These are phyloP conservation scores for Symbiodinium pilosum DNA, from an alignment of 73 alveolate species.

Conservation along the genomic window DNA sequence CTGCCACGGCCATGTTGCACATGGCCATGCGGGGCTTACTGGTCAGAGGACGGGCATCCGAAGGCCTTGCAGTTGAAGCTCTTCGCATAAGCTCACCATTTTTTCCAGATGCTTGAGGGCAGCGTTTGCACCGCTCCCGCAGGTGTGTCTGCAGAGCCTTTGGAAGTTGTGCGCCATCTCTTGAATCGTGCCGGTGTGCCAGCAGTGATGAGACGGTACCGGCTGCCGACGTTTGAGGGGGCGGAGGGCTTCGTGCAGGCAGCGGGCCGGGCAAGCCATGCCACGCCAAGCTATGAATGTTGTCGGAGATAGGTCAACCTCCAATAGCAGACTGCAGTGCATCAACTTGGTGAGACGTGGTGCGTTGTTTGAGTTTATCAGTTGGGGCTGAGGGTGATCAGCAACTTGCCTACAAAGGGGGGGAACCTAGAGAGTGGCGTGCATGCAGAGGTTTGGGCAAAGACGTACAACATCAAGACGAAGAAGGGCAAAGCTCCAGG, in stretches of 20 bases:
- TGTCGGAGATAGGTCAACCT: not conserved
- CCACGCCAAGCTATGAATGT: no score
- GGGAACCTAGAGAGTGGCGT: not conserved
- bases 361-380: no score
- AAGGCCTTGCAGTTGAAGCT: no score
- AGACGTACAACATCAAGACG: conserved; percentile 49
- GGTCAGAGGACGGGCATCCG: not conserved
- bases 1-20: not conserved
- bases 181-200: conserved; percentile 5
- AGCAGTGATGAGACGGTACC: conserved; percentile 42
- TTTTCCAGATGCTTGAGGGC: no score
- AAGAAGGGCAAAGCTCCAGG: conserved; percentile 73
- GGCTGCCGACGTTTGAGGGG: conserved; percentile 43
- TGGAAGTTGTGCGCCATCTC: conserved; percentile 55
- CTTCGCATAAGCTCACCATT: no score
- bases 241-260: conserved; percentile 43
- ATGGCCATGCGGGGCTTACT: conserved; percentile 64
- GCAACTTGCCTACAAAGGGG: not conserved
- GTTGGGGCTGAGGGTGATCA: no score
- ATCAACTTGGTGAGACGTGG: no score
- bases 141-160: not conserved
- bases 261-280: no score
- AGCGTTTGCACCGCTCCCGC: no score
- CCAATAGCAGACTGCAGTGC: no score
- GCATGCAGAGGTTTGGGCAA: conserved; percentile 20